Evolutionary conservation across 169 alveolate genomes (phyloP), one percentile per base, ranked within the genome.

Genomic region (Miamiensis avidus): DNA sequence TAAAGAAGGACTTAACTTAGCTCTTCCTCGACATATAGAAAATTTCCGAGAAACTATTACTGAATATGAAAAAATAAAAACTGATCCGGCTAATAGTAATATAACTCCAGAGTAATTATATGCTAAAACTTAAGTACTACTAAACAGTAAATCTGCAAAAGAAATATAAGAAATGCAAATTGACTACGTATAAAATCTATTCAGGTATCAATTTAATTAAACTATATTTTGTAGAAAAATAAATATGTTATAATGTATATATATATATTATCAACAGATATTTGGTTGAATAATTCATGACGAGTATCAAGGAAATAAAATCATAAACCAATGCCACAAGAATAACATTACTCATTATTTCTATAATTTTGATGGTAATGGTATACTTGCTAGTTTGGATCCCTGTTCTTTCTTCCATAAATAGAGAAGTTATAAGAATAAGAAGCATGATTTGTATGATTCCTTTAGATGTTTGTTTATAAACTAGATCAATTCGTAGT

Each of bases 371-470:
- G 1, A 26, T 77, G 1, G 74, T 33, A 25, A 27, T 77, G 1
- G 33, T 77, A 77, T 77, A 77, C n/a, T 27, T 77, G 25, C 64
- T 77, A 28, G 26, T 77, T 33, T 77, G 82, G 82, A 33, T 33
- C 25, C 82, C 82, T 0, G 33, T 77, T 33, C 31, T 77, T 0
- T 33, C 74, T 25, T 33, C 34, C 65, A 33, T 77, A 25, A 77
- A 25, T 33, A 77, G 64, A 33, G 64, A 77, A 11, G 64, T 77
- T 33, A 69, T 33, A 77, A 30, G 64, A 26, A 69, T 77, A n/a
- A 77, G 82, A 33, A 33, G 74, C 0, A 77, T 77, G 82, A 77
- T 77, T 25, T 26, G 29, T 11, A 77, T 77, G 82, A 77, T 77
- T 0, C 82, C 82, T 0, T 33, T 77, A 0, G 82, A 77, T 77